Evolutionary conservation across 495 filamentous ascomycete species (phyloP).

Genomic region (Talaromyces stipitatus): DNA sequence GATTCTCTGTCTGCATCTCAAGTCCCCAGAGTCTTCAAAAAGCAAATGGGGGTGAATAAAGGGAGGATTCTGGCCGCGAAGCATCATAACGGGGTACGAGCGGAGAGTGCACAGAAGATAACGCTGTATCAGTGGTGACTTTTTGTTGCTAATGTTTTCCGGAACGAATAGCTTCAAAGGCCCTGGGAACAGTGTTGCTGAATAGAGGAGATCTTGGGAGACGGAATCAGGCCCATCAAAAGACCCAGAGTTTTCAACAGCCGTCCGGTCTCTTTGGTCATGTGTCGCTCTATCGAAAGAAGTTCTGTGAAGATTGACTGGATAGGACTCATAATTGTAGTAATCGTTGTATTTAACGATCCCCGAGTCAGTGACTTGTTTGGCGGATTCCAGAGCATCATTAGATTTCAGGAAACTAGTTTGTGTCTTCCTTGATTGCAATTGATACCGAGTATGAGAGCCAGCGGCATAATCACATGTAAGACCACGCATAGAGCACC

Average conservation of each 20-base stretch:
- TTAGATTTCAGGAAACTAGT: background rate
- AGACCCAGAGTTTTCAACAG: background rate
- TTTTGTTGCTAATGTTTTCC: background rate
- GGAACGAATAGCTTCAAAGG: background rate
- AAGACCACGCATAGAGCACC: background rate
- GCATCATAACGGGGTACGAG: slow-evolving; percentile 3
- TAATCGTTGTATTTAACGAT: background rate
- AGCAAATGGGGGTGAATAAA: background rate
- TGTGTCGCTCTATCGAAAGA: background rate
- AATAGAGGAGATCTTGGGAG: background rate
- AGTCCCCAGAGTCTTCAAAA: background rate
- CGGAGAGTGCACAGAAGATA: background rate
- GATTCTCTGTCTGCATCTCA: too few relatives aligned
- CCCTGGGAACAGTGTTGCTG: background rate
- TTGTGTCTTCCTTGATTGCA: background rate
- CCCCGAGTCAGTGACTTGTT: background rate
- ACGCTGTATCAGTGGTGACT: background rate
- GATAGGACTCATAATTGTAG: background rate
- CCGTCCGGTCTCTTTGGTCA: background rate
- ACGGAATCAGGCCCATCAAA: background rate
- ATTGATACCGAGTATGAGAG: background rate
- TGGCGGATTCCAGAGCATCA: background rate
- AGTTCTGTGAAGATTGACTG: background rate
- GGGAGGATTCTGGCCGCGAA: slow-evolving; percentile 1
- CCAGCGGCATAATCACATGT: background rate